Percentiles rank a stretch among this genome's conserved stretches.
These are phyloP conservation scores for Protea cynaroides DNA, from an alignment of 164 flowering plant genomes.

Conservation along the genomic window DNA sequence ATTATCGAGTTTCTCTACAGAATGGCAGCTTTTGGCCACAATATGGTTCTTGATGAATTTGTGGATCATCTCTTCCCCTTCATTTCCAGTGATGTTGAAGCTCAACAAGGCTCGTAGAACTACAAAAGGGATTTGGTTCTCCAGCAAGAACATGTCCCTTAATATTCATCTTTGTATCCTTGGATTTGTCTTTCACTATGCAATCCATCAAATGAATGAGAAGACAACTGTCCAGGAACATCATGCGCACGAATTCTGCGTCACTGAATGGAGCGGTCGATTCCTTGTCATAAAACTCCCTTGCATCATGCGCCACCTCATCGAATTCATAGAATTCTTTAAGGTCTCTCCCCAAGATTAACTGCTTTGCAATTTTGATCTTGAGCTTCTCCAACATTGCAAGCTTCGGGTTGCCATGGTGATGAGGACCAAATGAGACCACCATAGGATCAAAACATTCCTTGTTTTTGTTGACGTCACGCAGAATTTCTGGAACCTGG, in stretches of 20 bases:
- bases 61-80: neutral
- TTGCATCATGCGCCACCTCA: too few species aligned
- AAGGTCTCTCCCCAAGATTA: too few species aligned
- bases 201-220: constrained; percentile 4
- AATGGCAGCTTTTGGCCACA: neutral
- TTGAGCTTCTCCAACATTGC: constrained; percentile 10
- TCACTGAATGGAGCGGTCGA: too few species aligned
- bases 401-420: constrained; percentile 14
- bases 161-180: neutral
- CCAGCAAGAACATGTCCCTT: constrained; percentile 19
- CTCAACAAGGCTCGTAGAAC: constrained; percentile 3
- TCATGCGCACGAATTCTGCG: too few species aligned
- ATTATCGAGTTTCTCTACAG: neutral
- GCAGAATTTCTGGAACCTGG: too few species aligned
- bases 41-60: neutral
- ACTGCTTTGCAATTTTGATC: neutral
- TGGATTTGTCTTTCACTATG: neutral
- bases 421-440: constrained; percentile 28
- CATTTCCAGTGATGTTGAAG: neutral
- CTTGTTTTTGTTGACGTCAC: neutral
- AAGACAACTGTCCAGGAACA: constrained; percentile 16
- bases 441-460: constrained; percentile 15
- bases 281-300: too few species aligned
- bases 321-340: too few species aligned
- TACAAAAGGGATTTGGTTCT: constrained; percentile 17